Conservation (phyloP, 208 protist species). For the Acanthamoeba triangularis region DNA sequence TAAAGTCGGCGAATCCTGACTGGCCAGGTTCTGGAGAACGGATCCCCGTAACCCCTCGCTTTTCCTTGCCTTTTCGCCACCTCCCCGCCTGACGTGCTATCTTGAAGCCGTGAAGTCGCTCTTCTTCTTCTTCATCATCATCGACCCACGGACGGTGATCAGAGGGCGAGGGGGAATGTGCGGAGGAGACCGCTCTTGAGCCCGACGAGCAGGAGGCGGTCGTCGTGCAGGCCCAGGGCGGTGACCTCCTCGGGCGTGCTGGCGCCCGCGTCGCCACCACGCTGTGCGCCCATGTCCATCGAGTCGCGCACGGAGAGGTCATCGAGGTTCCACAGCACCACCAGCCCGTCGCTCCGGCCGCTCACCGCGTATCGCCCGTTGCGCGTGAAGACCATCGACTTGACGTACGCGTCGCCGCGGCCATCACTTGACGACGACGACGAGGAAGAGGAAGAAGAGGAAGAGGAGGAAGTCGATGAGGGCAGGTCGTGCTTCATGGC, state of each 20-base stretch:
- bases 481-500: background rate
- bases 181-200: constrained; percentile 14
- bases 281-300: background rate
- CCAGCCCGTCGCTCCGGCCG: constrained; percentile 64
- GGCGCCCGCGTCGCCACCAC: background rate
- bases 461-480: too few species aligned
- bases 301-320: constrained; percentile 66
- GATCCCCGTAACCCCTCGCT: background rate
- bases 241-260: background rate
- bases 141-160: too few species aligned
- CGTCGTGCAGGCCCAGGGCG: constrained; percentile 9
- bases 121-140: background rate
- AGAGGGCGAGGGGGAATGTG: constrained; percentile 32
- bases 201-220: constrained; percentile 22
- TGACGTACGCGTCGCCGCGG: constrained; percentile 24
- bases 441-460: too few species aligned
- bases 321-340: constrained; percentile 49
- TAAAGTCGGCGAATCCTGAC: background rate
- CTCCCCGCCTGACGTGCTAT: too few species aligned
- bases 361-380: constrained; percentile 15
- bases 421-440: background rate
- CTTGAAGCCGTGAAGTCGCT: too few species aligned
- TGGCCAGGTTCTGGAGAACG: background rate
- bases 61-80: background rate
- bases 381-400: constrained; percentile 26